phyloP scores from a whole-genome alignment of 208 protist genomes.

The Jaenimonas drosophilae region DNA sequence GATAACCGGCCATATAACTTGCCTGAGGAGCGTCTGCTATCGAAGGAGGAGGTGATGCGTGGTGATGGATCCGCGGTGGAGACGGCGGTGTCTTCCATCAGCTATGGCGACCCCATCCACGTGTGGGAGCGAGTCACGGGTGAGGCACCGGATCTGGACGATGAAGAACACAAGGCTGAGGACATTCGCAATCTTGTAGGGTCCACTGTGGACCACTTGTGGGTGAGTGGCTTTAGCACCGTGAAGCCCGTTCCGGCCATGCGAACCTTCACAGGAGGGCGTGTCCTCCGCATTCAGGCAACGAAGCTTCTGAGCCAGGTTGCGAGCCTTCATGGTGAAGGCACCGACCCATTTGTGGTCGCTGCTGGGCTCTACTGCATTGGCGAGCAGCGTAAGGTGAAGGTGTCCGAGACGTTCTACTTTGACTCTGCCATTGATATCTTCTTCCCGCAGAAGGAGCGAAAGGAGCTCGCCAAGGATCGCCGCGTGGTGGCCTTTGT shows the following conservation, averaged over 20 bases:
- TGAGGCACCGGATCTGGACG: conserved; percentile 7
- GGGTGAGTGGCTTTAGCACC: conserved; percentile 58
- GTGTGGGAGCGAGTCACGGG: conserved; percentile 48
- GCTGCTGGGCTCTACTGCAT: conserved; percentile 53
- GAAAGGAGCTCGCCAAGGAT: conserved; percentile 31
- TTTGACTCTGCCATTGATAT: conserved; percentile 70
- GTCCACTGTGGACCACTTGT: conserved; percentile 34
- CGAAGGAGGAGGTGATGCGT: conserved; percentile 19
- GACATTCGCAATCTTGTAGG: conserved; percentile 1
- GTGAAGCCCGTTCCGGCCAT: conserved; percentile 65
- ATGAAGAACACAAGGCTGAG: conserved; percentile 1
- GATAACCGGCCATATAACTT: conserved; percentile 62
- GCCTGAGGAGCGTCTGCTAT: conserved; percentile 36
- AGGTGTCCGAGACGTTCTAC: conserved; percentile 85
- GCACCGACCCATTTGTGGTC: conserved; percentile 65
- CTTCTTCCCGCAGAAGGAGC: conserved; percentile 78
- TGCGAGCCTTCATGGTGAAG: conserved; percentile 50
- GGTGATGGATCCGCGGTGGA: conserved; percentile 24
- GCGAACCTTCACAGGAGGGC: conserved; percentile 59
- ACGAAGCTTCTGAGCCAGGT: conserved; percentile 47
- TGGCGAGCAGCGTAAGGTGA: conserved; percentile 21
- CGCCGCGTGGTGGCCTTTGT: conserved; percentile 69
- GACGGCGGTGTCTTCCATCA: conserved; percentile 33
- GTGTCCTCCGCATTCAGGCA: conserved; percentile 39
- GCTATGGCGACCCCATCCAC: conserved; percentile 80